Base-by-base conservation (phyloP, 345 rosid genomes). In the Capsella bursapastoris region DNA sequence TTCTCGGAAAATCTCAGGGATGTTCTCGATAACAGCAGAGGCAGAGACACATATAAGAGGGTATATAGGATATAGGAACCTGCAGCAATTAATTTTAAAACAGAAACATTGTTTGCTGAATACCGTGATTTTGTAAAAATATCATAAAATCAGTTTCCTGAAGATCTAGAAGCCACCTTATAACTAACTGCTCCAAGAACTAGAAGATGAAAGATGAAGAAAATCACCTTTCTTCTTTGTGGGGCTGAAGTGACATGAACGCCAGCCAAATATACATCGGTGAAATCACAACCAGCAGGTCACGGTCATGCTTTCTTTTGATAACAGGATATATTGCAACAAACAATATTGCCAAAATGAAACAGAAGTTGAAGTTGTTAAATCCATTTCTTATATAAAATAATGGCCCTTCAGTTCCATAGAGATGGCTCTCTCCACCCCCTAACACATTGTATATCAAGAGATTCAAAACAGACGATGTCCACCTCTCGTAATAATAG, bases 341-440 rank as follows among this genome's bases (percentile, higher is more conserved):
- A 74, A 95, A 90, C 65, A 95, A 83, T 59, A 95, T 57, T 16
- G 98, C 99, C 74, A 95, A 90, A 71, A 95, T 35, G 48, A 95
- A 90, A 74, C 97, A 82, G 49, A 95, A 84, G 85, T 95, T 95
- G 80, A 95, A 95, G 82, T 95, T 95, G 86, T 95, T 95, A 74
- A 95, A 90, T 43, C 87, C 98, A 68, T 95, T 95, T 86, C 92
- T 83, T 73, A 92, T 72, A 79, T 92, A 95, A 80, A 83, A 95
- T 8, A 81, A 72, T 15, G 81, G 71, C 28, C 91, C 98, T 81
- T 95, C 99, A 72, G 83, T 85, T 72, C 99, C 99, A 81, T 92
- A 95, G 67, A 95, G 83, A 78, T 92, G 97, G 84, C 99, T 95
- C 82, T 95, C 98, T 65, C 99, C 99, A 80, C 97, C 99, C 57